These are phyloP conservation scores for Porcisia deanei DNA, from an alignment of 208 protist genomes.

Conservation along the genomic window DNA sequence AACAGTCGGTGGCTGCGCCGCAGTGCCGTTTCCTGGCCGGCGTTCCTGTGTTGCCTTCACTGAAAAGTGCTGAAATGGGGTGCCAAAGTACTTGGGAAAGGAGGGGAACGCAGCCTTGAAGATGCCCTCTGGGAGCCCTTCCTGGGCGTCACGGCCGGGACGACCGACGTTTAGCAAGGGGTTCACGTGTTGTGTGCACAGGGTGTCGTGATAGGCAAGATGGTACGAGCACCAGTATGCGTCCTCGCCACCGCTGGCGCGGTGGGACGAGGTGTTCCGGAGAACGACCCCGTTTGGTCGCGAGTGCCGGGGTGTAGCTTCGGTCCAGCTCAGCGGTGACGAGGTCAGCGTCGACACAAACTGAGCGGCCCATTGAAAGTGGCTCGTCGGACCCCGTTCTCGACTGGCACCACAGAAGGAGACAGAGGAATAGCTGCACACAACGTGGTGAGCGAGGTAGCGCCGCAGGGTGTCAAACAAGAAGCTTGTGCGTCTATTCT, in stretches of 20 bases:
- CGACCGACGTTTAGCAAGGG: conserved; percentile 67
- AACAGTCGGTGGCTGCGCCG: conserved; percentile 12
- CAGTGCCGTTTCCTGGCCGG: conserved; percentile 1
- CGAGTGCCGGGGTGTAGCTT: conserved; percentile 62
- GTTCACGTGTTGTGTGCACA: conserved; percentile 82
- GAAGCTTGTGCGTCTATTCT: neutral
- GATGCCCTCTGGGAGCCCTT: conserved; percentile 58
- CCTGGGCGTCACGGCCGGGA: conserved; percentile 42
- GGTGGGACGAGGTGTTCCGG: neutral
- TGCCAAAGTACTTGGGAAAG: conserved; percentile 54
- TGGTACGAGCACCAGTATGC: conserved; percentile 79
- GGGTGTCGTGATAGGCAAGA: conserved; percentile 68
- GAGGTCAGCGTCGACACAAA: conserved; percentile 83
- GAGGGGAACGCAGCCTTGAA: conserved; percentile 62
- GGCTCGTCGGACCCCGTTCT: conserved; percentile 16
- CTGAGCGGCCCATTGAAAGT: conserved; percentile 79
- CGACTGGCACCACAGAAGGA: conserved; percentile 61
- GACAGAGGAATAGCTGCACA: conserved; percentile 69
- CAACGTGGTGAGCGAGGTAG: conserved; percentile 68
- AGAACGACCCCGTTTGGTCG: conserved; percentile 55
- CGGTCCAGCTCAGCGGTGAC: conserved; percentile 73
- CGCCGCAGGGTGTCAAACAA: conserved; percentile 30
- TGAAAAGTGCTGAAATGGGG: conserved; percentile 70
- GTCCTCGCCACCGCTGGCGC: neutral
- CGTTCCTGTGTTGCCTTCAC: conserved; percentile 37